phyloP scores from a whole-genome alignment of 139 green algal genomes.

The Ettlia oleoabundans region DNA sequence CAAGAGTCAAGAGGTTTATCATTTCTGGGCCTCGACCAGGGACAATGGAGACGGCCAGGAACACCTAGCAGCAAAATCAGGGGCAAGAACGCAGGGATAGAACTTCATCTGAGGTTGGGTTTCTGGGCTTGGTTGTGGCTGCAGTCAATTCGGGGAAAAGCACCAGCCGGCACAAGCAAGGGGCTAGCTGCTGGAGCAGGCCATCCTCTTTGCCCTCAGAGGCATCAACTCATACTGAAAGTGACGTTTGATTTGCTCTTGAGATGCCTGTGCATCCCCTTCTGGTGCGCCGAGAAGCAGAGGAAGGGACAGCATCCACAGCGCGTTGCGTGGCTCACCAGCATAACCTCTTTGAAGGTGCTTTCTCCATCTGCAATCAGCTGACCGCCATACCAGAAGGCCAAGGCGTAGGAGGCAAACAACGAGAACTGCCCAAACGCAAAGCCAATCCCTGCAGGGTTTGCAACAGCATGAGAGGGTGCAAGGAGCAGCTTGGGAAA shows the following conservation, averaged over 20 bases:
- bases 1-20: not conserved
- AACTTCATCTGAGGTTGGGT: too few relatives aligned
- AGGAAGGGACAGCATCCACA: not conserved
- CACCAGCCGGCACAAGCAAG: too few relatives aligned
- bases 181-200: too few relatives aligned
- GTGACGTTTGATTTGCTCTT: not conserved
- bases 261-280: not conserved
- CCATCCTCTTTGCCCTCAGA: too few relatives aligned
- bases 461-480: too few relatives aligned
- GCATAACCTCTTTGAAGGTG: conserved; percentile 74
- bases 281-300: too few relatives aligned
- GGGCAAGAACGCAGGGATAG: too few relatives aligned
- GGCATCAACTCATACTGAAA: too few relatives aligned
- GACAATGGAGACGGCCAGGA: not conserved
- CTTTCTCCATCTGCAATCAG: conserved; percentile 46
- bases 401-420: conserved; percentile 77
- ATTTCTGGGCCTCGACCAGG: not conserved
- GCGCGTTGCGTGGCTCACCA: conserved; percentile 45
- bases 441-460: conserved; percentile 61
- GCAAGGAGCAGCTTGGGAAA: too few relatives aligned
- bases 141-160: too few relatives aligned
- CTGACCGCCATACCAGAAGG: conserved; percentile 68
- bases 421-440: conserved; percentile 64
- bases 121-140: too few relatives aligned
- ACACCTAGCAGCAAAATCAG: too few relatives aligned